Base-by-base conservation (phyloP, 352 stramenopile genomes). In the Pythium dissotocum region DNA sequence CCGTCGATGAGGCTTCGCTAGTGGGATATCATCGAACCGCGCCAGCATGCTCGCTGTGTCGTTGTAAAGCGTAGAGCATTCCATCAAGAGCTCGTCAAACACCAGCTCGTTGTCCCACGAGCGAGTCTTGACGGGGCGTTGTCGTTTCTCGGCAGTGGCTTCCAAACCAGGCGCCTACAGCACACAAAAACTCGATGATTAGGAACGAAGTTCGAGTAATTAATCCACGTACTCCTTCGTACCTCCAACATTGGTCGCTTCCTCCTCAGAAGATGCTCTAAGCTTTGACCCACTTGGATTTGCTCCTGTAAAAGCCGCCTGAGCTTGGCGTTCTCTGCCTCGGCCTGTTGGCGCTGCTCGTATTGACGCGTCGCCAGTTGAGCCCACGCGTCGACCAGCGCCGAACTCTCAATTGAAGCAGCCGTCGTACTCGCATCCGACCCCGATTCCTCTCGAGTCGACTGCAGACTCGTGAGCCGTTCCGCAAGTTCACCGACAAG, bases 171-270 rank as follows among this genome's bases (percentile, higher is more conserved):
- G n/a, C n/a, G n/a, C n/a, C n/a, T n/a, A n/a, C n/a, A n/a, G n/a
- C n/a, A n/a, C n/a, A n/a, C n/a, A n/a, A n/a, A n/a, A n/a, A n/a
- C n/a, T n/a, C n/a, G n/a, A n/a, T n/a, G n/a, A n/a, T n/a, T n/a
- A n/a, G n/a, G n/a, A n/a, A n/a, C n/a, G n/a, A n/a, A n/a, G n/a
- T n/a, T n/a, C n/a, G n/a, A n/a, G n/a, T n/a, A n/a, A n/a, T n/a
- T n/a, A n/a, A n/a, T n/a, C n/a, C n/a, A n/a, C n/a, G 14, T 13
- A 8, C 3, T 52, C n/a, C n/a, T n/a, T 9, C 36, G 2, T 35
- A 71, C 58, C 65, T 62, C 65, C 0, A 71, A 4, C 6, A 48
- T 71, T 6, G 54, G 65, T 21, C 62, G 26, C 44, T 69, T 69
- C 16, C 30, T 30, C n/a, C 46, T 30, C 24, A 70, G 42, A n/a